These are phyloP conservation scores for Paecilomyces niveus DNA, from an alignment of 2,329 filamentous ascomycete genomes.

Conservation along the genomic window DNA sequence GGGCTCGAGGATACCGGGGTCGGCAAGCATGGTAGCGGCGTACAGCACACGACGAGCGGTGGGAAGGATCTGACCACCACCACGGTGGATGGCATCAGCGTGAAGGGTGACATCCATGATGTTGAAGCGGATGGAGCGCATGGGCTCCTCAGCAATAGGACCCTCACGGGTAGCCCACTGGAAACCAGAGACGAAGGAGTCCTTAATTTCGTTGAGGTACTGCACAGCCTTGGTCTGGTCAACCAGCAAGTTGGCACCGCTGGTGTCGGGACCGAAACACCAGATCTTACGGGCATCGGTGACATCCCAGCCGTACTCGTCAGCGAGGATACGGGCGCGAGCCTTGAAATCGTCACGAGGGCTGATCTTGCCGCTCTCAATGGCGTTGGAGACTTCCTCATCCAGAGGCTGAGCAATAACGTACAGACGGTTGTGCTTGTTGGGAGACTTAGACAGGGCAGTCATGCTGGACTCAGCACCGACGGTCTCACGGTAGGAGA, in stretches of 20 bases:
- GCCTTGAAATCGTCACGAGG: slow-evolving; percentile 99
- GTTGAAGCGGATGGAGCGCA: slow-evolving; percentile 97
- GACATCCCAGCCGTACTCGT: slow-evolving; percentile 98
- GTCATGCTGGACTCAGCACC: slow-evolving; percentile 78
- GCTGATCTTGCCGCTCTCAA: slow-evolving; percentile 84
- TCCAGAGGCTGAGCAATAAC: slow-evolving; percentile 83
- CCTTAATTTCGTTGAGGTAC: slow-evolving; percentile 99
- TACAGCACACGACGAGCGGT: slow-evolving; percentile 97
- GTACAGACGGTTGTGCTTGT: slow-evolving; percentile 99
- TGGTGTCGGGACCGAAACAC: slow-evolving; percentile 98
- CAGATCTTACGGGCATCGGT: slow-evolving; percentile 99
- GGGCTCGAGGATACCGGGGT: slow-evolving; percentile 88
- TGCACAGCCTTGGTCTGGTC: slow-evolving; percentile 99
- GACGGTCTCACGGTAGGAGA: slow-evolving; percentile 98
- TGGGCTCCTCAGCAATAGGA: slow-evolving; percentile 95
- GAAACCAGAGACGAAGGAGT: slow-evolving; percentile 99
- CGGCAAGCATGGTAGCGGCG: slow-evolving; percentile 81
- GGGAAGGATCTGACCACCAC: slow-evolving; percentile 97
- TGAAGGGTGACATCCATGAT: slow-evolving; percentile 99
- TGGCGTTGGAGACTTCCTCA: slow-evolving; percentile 85
- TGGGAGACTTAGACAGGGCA: slow-evolving; percentile 97
- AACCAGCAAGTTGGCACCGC: slow-evolving; percentile 93
- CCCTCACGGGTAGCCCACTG: slow-evolving; percentile 98
- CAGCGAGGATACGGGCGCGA: slow-evolving; percentile 90
- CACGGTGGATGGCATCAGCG: slow-evolving; percentile 99